Base-by-base conservation (phyloP, 2,329 filamentous ascomycete species). In the Myriosclerotinia duriaeana region DNA sequence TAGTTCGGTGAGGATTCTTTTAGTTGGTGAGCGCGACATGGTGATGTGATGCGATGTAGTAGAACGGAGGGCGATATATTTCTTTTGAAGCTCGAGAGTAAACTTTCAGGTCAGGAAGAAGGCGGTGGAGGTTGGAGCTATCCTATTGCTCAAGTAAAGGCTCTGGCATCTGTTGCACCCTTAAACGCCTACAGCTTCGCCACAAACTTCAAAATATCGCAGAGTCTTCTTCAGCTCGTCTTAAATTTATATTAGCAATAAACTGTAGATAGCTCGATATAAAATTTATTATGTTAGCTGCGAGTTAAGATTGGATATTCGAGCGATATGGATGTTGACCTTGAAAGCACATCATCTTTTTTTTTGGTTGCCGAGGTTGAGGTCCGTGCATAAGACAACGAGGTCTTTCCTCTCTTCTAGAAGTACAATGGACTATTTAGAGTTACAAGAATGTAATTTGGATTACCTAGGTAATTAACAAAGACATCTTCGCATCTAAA, bases 1-100 rank as follows among this genome's bases (percentile, higher is more conserved):
- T 63, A 88, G 78, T 76, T 89, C 86, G 73, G 83, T 84, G 69
- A 87, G 76, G 68, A 89, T 80, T 34, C 86, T 82, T 74, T 83
- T 84, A 42, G 83, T 79, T 30, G 85, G 85, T 70, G 77, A 69
- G 55, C 68, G 66, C 38, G 67, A 67, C 56, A 68, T 66, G 63
- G 55, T 56, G 53, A 11, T 50, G n/a, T 4, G 11, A 22, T 50
- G 22, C 15, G 44, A 30, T 42, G 38, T 1, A 44, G 54, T 30
- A 3, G 30, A 26, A 17, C 17, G 50, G 11, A 34, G 46, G 52
- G 15, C 5, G 34, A 53, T n/a, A 20, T 26, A n/a, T 61, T 12
- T 26, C 2, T 14, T 34, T 9, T 15, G 48, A 44, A 50, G 50
- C 17, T 48, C 20, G 20, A 46, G 34, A 11, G 6, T 17, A 34